Conservation (phyloP, 257 asterid species). For the Capsicum chinense region DNA sequence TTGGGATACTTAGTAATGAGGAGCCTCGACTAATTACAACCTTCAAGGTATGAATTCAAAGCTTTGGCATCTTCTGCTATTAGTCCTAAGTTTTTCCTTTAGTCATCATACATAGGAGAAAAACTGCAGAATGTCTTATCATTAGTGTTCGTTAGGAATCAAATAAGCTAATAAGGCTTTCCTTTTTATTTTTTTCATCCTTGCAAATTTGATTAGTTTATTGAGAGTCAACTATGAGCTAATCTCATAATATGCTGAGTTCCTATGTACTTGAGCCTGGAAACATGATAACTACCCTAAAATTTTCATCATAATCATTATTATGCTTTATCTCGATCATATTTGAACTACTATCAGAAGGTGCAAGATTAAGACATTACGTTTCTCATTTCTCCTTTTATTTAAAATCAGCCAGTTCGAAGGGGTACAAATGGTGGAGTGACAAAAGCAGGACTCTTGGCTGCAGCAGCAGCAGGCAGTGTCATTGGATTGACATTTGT, state of each 20-base stretch:
- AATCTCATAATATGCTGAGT: not conserved
- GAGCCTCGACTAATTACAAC: constrained; percentile 86
- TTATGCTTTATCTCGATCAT: constrained; percentile 8
- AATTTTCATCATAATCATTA: not conserved
- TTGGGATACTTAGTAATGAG: constrained; percentile 88
- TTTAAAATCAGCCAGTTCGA: constrained; percentile 67
- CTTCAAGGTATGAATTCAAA: constrained; percentile 62
- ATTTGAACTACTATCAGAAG: not conserved
- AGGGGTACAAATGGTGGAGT: constrained; percentile 98
- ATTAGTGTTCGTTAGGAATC: not conserved
- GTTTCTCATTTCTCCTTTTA: constrained; percentile 12
- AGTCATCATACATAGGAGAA: not conserved
- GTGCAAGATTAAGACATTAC: not conserved
- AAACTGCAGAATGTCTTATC: constrained; percentile 8
- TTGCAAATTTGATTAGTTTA: not conserved
- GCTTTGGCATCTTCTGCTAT: constrained; percentile 19
- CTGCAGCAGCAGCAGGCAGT: constrained; percentile 85
- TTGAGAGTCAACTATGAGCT: constrained; percentile 16
- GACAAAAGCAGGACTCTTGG: constrained; percentile 79
- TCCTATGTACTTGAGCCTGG: constrained; percentile 11
- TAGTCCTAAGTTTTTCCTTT: constrained; percentile 17
- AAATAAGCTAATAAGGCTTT: not conserved
- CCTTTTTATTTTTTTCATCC: not conserved
- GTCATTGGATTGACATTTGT: constrained; percentile 77
- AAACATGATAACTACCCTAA: constrained; percentile 16